phyloP scores from a whole-genome alignment of 1,284 basidiomycete genomes.

The Ganoderma sinense region DNA sequence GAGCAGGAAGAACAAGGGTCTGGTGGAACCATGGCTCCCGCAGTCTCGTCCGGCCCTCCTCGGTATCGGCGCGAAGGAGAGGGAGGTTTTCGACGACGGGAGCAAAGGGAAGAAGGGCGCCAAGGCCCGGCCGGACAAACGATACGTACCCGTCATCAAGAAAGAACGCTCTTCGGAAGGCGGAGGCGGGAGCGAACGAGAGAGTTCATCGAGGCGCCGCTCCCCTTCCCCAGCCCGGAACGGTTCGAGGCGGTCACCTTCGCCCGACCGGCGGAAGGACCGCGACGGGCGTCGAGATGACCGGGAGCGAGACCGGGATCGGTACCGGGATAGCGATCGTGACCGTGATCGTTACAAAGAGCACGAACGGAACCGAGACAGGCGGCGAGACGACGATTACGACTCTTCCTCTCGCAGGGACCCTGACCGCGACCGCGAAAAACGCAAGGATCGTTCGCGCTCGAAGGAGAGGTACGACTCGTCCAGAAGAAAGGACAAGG shows the following conservation, averaged over 20 bases:
- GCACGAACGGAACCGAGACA: constrained; percentile 21
- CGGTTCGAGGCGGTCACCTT: constrained; percentile 39
- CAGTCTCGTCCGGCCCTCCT: constrained; percentile 82
- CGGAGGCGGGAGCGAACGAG: constrained; percentile 34
- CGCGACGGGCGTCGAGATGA: constrained; percentile 36
- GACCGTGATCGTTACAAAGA: constrained; percentile 15
- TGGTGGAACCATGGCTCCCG: constrained; percentile 83
- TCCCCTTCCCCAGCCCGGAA: constrained; percentile 34
- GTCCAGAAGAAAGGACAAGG: constrained; percentile 24
- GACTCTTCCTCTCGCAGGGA: constrained; percentile 20
- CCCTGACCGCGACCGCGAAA: constrained; percentile 14
- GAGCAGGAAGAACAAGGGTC: constrained; percentile 54
- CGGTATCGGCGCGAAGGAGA: constrained; percentile 92
- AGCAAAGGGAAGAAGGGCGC: constrained; percentile 53
- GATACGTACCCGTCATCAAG: constrained; percentile 81
- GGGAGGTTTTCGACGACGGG: constrained; percentile 71
- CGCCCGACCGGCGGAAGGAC: constrained; percentile 40
- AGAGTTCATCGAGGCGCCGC: constrained; percentile 32
- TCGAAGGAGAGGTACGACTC: constrained; percentile 28
- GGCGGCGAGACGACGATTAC: constrained; percentile 25
- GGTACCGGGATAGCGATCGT: constrained; percentile 34
- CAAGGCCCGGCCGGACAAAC: constrained; percentile 62
- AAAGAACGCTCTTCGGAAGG: constrained; percentile 49
- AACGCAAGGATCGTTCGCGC: constrained; percentile 16
- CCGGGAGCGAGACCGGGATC: constrained; percentile 37